Evolutionary conservation across 306 rosid species (phyloP).

Genomic region (Rosa persica): DNA sequence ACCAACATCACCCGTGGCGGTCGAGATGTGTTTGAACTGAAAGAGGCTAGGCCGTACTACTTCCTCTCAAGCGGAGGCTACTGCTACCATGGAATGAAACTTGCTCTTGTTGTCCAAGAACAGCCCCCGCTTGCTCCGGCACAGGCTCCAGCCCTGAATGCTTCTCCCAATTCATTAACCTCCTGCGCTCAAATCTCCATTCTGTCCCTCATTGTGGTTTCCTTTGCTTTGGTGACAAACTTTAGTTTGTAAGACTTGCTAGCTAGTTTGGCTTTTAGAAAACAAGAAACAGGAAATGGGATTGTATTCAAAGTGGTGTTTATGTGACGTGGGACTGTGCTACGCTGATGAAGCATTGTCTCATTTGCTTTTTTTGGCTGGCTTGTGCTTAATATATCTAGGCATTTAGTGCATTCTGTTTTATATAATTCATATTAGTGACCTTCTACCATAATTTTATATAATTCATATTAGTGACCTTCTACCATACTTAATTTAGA

Average conservation of each 20-base stretch:
- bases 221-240: constrained; percentile 3
- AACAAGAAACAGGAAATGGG: neutral
- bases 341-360: neutral
- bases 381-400: neutral
- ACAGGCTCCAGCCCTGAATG: constrained; percentile 20
- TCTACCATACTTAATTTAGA: neutral
- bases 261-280: neutral
- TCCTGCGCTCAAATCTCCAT: constrained; percentile 1
- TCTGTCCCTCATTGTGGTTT: constrained; percentile 26
- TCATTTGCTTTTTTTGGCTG: neutral
- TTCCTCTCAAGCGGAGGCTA: constrained; percentile 61
- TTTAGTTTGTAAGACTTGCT: neutral
- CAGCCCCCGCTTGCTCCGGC: constrained; percentile 14
- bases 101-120: constrained; percentile 35
- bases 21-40: constrained; percentile 62
- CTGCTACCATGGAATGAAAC: constrained; percentile 68
- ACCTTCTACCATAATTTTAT: neutral
- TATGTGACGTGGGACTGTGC: neutral
- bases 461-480: neutral
- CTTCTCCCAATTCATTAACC: constrained; percentile 8
- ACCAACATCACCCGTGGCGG: constrained; percentile 68
- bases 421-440: neutral
- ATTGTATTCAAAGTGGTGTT: neutral
- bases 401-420: neutral
- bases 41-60: constrained; percentile 52